These are phyloP conservation scores for Cornus suecica DNA, from an alignment of 148 eudicot genomes.

Conservation along the genomic window DNA sequence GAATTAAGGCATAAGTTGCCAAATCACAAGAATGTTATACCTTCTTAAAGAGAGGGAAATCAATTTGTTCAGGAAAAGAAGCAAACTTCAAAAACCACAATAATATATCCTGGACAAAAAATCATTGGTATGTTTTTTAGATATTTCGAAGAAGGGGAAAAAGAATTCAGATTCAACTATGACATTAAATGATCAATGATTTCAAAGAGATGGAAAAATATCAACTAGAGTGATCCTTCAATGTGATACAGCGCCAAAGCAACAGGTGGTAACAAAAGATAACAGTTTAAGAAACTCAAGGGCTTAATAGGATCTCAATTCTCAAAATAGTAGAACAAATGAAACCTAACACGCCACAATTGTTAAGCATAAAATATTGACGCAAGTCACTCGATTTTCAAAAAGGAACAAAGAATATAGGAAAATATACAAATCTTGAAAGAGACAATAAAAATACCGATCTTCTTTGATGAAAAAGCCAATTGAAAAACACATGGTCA, in stretches of 20 bases:
- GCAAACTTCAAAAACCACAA: not conserved
- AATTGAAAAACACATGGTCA: not conserved
- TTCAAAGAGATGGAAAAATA: not conserved
- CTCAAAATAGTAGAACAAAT: too few species aligned
- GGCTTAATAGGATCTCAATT: too few species aligned
- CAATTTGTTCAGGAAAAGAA: not conserved
- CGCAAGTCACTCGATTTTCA: not conserved
- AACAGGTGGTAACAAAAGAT: not conserved
- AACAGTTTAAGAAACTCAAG: too few species aligned
- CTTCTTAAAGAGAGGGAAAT: too few species aligned
- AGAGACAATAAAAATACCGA: not conserved
- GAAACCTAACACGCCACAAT: not conserved
- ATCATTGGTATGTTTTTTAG: not conserved
- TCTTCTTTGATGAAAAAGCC: not conserved
- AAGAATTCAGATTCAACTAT: not conserved
- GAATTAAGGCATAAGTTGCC: too few species aligned
- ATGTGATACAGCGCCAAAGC: not conserved
- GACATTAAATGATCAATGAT: not conserved
- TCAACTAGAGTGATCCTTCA: not conserved
- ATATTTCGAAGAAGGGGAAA: not conserved
- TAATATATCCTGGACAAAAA: not conserved
- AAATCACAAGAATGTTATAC: too few species aligned
- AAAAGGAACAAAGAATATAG: not conserved
- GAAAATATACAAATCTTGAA: constrained; percentile 1
- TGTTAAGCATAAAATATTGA: not conserved